Evolutionary conservation across 176 grass and related monocot species (phyloP).

Genomic region (Aegilops umbellulata): DNA sequence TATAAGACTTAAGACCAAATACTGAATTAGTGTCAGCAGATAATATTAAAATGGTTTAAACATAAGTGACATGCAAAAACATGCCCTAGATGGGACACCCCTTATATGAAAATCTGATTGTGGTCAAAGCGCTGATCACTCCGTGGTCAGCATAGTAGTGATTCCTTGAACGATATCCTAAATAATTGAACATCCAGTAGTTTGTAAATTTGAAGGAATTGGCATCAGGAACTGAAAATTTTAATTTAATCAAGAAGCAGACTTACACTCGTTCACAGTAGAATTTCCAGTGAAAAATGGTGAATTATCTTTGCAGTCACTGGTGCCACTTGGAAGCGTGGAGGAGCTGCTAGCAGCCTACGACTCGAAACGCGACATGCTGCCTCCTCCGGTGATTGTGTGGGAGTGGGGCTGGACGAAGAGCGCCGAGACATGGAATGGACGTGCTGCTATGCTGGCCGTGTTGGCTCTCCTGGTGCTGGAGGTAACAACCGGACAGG

Average conservation of each 20-base stretch:
- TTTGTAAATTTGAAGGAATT: background rate
- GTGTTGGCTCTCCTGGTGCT: slow-evolving; percentile 74
- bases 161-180: background rate
- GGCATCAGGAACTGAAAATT: background rate
- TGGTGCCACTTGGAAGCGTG: slow-evolving; percentile 92
- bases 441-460: slow-evolving; percentile 89
- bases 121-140: background rate
- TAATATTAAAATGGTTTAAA: background rate
- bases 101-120: background rate
- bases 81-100: background rate
- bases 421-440: slow-evolving; percentile 97
- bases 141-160: background rate
- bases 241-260: background rate
- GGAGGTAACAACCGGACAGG: slow-evolving; percentile 91
- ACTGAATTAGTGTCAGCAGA: background rate
- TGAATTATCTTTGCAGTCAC: slow-evolving; percentile 58
- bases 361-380: slow-evolving; percentile 72
- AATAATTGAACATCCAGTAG: background rate
- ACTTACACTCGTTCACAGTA: background rate
- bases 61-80: background rate
- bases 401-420: slow-evolving; percentile 99
- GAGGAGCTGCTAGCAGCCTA: slow-evolving; percentile 93
- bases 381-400: slow-evolving; percentile 81
- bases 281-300: slow-evolving; percentile 19
- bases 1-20: background rate